Conservation (phyloP, 768 basidiomycete genomes). For the Daedaleopsis nitida region DNA sequence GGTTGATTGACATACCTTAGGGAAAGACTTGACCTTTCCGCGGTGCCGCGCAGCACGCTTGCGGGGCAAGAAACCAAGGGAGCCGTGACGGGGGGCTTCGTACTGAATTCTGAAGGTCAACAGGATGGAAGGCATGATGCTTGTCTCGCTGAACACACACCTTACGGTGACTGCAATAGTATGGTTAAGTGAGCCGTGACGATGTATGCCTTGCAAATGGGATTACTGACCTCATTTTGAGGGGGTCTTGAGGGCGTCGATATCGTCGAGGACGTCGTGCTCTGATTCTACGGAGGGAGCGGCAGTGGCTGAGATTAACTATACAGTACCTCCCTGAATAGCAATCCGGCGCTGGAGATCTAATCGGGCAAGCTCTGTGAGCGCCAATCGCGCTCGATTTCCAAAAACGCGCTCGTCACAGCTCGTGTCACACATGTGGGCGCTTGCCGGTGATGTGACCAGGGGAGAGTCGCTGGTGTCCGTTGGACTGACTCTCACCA, state of each 20-base stretch:
- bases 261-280: constrained; percentile 19
- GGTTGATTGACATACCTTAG: constrained; percentile 63
- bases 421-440: not conserved
- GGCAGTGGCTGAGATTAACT: constrained; percentile 33
- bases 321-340: constrained; percentile 22
- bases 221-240: constrained; percentile 41
- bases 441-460: not conserved
- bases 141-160: constrained; percentile 40
- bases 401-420: constrained; percentile 19
- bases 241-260: constrained; percentile 31
- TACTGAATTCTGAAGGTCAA: constrained; percentile 53
- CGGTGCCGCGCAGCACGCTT: constrained; percentile 97
- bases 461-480: not conserved
- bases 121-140: not conserved
- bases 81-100: constrained; percentile 98
- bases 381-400: not conserved
- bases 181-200: constrained; percentile 11
- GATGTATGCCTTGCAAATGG: not conserved
- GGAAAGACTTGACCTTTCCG: constrained; percentile 99
- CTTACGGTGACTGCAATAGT: constrained; percentile 77
- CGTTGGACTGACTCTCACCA: not conserved
- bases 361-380: not conserved
- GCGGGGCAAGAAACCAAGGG: constrained; percentile 94
- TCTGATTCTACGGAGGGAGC: constrained; percentile 7
- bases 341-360: not conserved